Conservation (phyloP, 352 stramenopile species). For the Pythium sp. region DNA sequence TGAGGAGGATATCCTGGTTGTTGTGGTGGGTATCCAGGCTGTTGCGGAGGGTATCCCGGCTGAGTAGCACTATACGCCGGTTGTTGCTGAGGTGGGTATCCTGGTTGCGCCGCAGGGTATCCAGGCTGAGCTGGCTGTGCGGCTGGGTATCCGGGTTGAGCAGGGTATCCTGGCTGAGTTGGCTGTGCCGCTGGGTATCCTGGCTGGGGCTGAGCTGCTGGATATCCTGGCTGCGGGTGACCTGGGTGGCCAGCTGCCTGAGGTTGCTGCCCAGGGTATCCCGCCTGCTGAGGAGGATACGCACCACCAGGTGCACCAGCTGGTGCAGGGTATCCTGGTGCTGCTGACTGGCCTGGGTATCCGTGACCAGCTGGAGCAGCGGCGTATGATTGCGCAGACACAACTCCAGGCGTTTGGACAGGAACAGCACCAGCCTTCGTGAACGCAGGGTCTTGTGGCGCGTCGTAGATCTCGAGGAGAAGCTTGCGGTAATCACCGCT, state of each 20-base stretch:
- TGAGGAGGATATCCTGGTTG: constrained; percentile 20
- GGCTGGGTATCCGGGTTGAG: constrained; percentile 20
- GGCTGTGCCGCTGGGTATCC: constrained; percentile 25
- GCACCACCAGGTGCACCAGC: not conserved
- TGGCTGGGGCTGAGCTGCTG: constrained; percentile 15
- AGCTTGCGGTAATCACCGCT: constrained; percentile 66
- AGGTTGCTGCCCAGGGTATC: constrained; percentile 9
- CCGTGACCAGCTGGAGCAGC: constrained; percentile 13
- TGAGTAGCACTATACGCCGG: constrained; percentile 15
- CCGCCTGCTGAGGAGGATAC: constrained; percentile 10
- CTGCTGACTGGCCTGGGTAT: constrained; percentile 13
- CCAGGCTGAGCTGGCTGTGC: constrained; percentile 13
- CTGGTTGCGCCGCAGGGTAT: constrained; percentile 12
- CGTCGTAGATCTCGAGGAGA: constrained; percentile 63
- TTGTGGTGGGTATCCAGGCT: constrained; percentile 24
- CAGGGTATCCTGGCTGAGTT: constrained; percentile 23
- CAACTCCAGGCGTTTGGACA: constrained; percentile 11
- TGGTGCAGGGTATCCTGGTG: not conserved
- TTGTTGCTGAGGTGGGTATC: constrained; percentile 23
- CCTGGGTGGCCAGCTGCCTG: constrained; percentile 17
- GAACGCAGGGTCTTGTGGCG: constrained; percentile 41
- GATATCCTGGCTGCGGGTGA: constrained; percentile 21
- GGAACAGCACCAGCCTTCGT: constrained; percentile 7
- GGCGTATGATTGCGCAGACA: constrained; percentile 16
- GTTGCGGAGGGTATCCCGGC: constrained; percentile 23